Evolutionary conservation across 139 green algal species (phyloP).

Genomic region (Chlamydomonas asymmetrica): DNA sequence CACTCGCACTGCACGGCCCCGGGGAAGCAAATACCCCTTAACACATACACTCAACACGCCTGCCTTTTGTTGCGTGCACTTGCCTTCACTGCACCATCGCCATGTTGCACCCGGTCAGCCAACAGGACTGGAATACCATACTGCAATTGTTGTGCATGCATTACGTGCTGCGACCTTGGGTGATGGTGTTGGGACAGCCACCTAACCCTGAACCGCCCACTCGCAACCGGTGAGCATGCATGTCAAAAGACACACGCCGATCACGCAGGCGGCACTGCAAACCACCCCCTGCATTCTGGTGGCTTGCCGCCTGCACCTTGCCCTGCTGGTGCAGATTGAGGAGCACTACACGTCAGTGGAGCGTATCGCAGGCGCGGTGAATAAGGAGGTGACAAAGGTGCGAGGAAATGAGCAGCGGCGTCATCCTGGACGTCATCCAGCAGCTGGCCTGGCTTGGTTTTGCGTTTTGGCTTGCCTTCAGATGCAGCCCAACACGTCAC

Average conservation of each 20-base stretch:
- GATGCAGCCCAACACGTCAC: too few species aligned
- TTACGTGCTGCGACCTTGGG: not conserved
- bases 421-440: not conserved
- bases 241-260: not conserved
- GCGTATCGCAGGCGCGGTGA: conserved; percentile 49
- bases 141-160: not conserved
- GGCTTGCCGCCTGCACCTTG: not conserved
- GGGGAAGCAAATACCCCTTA: too few species aligned
- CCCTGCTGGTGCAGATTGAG: conserved; percentile 60
- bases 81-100: not conserved
- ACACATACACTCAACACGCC: too few species aligned
- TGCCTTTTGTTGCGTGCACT: too few species aligned
- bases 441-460: not conserved
- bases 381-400: conserved; percentile 23
- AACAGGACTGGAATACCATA: not conserved
- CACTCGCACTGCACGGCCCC: not conserved
- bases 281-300: not conserved
- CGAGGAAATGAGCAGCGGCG: not conserved
- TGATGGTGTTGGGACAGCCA: not conserved
- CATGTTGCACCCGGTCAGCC: not conserved
- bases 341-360: conserved; percentile 77
- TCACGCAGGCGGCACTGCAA: not conserved
- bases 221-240: not conserved
- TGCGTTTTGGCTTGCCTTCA: conserved; percentile 4
- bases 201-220: not conserved